Evolutionary conservation across 2,329 filamentous ascomycete species (phyloP).

Genomic region (Claviceps sp.): DNA sequence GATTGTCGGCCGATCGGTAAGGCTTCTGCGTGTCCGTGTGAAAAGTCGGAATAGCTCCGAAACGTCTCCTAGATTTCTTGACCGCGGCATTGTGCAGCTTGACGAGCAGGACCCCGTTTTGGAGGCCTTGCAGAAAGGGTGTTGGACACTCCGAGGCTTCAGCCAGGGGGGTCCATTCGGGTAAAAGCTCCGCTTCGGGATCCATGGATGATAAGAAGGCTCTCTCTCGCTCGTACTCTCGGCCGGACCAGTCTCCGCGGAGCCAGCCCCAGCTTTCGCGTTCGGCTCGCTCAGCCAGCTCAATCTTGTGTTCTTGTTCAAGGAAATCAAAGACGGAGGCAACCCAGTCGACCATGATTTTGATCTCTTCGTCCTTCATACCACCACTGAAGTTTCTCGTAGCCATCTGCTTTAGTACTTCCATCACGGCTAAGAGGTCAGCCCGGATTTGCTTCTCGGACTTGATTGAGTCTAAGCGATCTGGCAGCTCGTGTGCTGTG

Average conservation of each 20-base stretch:
- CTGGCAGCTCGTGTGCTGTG: slow-evolving; percentile 77
- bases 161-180: slow-evolving; percentile 47
- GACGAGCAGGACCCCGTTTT: slow-evolving; percentile 69
- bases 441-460: slow-evolving; percentile 73
- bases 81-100: slow-evolving; percentile 84
- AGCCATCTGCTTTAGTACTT: slow-evolving; percentile 84
- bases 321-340: slow-evolving; percentile 65
- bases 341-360: slow-evolving; percentile 69
- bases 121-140: slow-evolving; percentile 58
- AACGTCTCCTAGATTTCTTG: slow-evolving; percentile 69
- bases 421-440: slow-evolving; percentile 75
- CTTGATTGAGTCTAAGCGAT: slow-evolving; percentile 74
- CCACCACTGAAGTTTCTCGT: slow-evolving; percentile 75
- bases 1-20: slow-evolving; percentile 84
- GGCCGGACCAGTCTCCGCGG: slow-evolving; percentile 59
- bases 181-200: slow-evolving; percentile 43
- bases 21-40: slow-evolving; percentile 92
- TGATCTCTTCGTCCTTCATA: slow-evolving; percentile 63
- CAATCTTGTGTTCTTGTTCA: slow-evolving; percentile 60
- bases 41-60: slow-evolving; percentile 77
- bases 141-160: slow-evolving; percentile 42
- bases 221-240: slow-evolving; percentile 65
- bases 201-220: slow-evolving; percentile 71
- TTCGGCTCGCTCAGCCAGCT: slow-evolving; percentile 57
- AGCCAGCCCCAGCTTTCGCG: slow-evolving; percentile 71